Base-by-base conservation (phyloP, 1,284 basidiomycete species). In the Phlebopus sp. region DNA sequence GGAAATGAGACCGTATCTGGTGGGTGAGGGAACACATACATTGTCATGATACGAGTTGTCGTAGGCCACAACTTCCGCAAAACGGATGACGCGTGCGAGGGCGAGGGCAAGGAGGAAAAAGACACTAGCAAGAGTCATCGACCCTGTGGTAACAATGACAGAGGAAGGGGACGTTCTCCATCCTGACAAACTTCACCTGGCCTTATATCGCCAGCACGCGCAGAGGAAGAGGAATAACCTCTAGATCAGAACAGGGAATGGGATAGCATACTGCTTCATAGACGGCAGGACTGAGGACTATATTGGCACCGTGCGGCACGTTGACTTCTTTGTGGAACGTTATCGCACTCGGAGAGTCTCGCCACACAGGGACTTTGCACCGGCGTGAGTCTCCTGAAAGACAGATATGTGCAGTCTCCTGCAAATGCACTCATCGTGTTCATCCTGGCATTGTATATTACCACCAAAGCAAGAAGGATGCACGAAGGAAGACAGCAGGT, bases 1-100 rank as follows among this genome's bases (percentile, higher is more conserved):
- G 40, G 47, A 17, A 42, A 17, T 36, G 35, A 43, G 9, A 46
- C 25, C 21, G 6, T 29, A 40, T 10, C 35, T 40, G 35, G 15
- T 21, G 32, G 27, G 8, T 3, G 35, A 21, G 42, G 29, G 32
- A 41, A 30, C 15, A 68, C 72, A 42, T 58, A 84, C 83, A 56
- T 84, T 86, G 62, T 86, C 82, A 60, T 73, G 80, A 40, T 79
- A 72, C 51, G 70, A 71, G 56, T 74, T 75, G n/a, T 80, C 76
- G 59, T 78, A 82, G 17, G 74, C 77, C 42, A 53, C 47, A 31
- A 59, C 59, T 32, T 54, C 43, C 35, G 63, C 36, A 29, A 54
- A 39, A 53, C 35, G 54, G 7, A 40, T 15, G 27, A 25, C 10
- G 47, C 50, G 47, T 47, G 51, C 51, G 44, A 44, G 42, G 21